Evolutionary conservation across 306 rosid genomes (phyloP).

Genomic region (Benincasa hispida): DNA sequence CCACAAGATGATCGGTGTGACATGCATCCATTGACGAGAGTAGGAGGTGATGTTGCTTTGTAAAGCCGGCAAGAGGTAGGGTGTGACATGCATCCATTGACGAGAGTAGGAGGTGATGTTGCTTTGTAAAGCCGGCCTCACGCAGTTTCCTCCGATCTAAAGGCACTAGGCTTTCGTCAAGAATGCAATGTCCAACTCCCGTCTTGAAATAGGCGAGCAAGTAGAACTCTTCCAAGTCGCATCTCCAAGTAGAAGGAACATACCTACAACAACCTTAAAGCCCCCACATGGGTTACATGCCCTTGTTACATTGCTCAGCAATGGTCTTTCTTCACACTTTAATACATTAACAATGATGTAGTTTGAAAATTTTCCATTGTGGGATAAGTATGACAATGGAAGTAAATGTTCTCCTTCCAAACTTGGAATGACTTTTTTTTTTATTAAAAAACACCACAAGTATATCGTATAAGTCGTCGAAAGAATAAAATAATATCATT

Average conservation of each 20-base stretch:
- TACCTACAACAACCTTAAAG: background rate
- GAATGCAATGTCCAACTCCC: background rate
- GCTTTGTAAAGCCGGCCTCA: slow-evolving; percentile 24
- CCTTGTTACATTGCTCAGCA: too few species aligned
- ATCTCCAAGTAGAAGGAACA: background rate
- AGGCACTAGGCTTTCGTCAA: background rate
- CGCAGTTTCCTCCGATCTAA: slow-evolving; percentile 3
- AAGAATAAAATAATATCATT: too few species aligned
- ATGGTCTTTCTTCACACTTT: accelerated
- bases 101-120: background rate
- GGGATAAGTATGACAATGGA: background rate
- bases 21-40: too few species aligned
- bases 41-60: too few species aligned
- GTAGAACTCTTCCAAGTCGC: accelerated
- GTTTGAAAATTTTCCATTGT: background rate
- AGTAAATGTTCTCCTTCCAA: too few species aligned
- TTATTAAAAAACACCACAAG: too few species aligned
- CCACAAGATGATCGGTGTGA: too few species aligned
- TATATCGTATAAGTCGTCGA: too few species aligned
- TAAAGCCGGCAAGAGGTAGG: too few species aligned
- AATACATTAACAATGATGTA: too few species aligned
- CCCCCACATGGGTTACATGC: slow-evolving; percentile 5
- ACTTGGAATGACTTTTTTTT: too few species aligned
- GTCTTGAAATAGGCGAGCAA: background rate
- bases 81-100: too few species aligned